Conservation (phyloP, 352 stramenopile genomes). For the Phytophthora cryptogea region DNA sequence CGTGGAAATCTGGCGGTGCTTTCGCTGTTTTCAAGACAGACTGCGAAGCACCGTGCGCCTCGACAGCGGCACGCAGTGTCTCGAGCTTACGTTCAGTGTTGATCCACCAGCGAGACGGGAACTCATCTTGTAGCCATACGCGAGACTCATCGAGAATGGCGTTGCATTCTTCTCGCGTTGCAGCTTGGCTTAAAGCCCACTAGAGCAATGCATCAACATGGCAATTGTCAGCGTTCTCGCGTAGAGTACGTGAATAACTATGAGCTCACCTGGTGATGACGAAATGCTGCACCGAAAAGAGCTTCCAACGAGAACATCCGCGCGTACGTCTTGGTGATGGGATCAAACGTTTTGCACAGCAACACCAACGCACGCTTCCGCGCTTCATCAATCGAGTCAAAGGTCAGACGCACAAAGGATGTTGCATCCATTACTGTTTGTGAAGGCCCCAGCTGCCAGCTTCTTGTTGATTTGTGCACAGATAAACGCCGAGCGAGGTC, state of each 20-base stretch:
- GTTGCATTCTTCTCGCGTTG: conserved; percentile 35
- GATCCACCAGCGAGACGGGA: conserved; percentile 61
- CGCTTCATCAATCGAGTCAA: conserved; percentile 72
- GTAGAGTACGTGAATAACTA: neutral
- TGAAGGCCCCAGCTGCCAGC: conserved; percentile 33
- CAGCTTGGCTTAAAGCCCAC: conserved; percentile 58
- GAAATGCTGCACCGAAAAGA: conserved; percentile 53
- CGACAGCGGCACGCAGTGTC: neutral
- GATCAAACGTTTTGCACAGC: conserved; percentile 79
- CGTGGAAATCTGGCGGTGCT: conserved; percentile 12
- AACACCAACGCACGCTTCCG: conserved; percentile 68
- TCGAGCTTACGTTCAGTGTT: conserved; percentile 33
- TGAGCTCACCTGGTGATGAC: conserved; percentile 58
- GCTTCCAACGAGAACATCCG: conserved; percentile 65
- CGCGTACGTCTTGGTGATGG: conserved; percentile 55
- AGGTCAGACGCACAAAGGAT: conserved; percentile 73
- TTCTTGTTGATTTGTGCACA: conserved; percentile 27
- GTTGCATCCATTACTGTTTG: conserved; percentile 36
- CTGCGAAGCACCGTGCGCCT: conserved; percentile 5
- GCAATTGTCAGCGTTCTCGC: neutral
- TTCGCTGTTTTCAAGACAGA: conserved; percentile 8
- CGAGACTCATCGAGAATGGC: conserved; percentile 36
- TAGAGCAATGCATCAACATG: conserved; percentile 18
- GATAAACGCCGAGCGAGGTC: conserved; percentile 45
- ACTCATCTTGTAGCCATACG: conserved; percentile 47